Evolutionary conservation across 768 basidiomycete genomes (phyloP), one percentile per base, ranked within the genome.

Genomic region (Lactarius pseudohatsudake): DNA sequence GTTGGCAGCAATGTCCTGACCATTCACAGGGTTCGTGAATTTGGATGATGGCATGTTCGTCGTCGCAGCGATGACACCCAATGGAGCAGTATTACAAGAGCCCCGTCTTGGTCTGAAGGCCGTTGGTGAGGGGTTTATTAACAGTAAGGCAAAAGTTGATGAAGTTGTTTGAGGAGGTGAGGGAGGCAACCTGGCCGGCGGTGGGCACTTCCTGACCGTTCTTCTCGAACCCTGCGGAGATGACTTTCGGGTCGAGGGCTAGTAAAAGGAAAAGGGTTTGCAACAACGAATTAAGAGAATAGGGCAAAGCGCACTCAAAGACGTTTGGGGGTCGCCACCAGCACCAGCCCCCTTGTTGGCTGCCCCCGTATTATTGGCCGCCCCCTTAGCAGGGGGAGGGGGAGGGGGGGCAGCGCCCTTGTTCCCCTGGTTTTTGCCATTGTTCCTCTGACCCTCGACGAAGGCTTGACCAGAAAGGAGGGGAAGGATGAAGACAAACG

Each of bases 81-180:
- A 84, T 0, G 84, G 84, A 18, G 83, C 79, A 40, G 84, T 81
- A 74, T 89, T 87, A 74, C 87, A 87, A 28, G 84, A 85, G 9
- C 84, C 84, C 84, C 8, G 72, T 73, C 65, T 71, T 75, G 72
- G 84, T 72, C 71, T 85, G 86, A 70, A 79, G 61, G n/a, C 87
- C 87, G 70, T 86, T 83, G 54, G 89, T 89, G 65, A 88, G 78
- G 3, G 87, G 82, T 58, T 82, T 74, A 60, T 79, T 71, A 4
- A 80, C 72, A 18, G 81, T 83, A 8, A 78, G 75, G 70, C 88
- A 89, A 74, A 79, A 87, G 77, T 88, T 88, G 77, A 89, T 88
- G 74, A 87, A 91, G 79, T 91, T 91, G 78, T 91, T 87, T 56
- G 75, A 75, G n/a, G 87, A 87, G 0, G 83, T 86, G 8, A 85